phyloP scores from a whole-genome alignment of 2,329 filamentous ascomycete species.

The Claviceps humidiphila region DNA sequence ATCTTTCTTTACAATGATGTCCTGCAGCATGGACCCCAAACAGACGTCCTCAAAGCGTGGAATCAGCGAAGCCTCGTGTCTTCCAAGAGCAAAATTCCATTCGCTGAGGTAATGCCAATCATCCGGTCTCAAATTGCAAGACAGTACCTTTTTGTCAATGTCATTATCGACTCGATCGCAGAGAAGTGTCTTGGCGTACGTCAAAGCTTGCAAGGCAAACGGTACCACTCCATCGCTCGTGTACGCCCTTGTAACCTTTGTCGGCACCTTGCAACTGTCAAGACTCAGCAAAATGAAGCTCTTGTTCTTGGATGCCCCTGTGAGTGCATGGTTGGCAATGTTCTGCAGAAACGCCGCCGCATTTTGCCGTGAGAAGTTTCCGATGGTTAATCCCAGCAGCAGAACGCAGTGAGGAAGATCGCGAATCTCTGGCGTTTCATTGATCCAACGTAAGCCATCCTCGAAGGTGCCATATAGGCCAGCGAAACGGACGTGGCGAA shows the following conservation, averaged over 20 bases:
- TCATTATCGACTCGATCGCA: no score
- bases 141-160: neutral
- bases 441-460: constrained; percentile 1
- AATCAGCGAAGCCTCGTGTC: constrained; percentile 1
- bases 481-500: neutral
- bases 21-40: neutral
- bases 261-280: neutral
- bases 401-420: constrained; percentile 1
- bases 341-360: neutral
- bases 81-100: constrained; percentile 1
- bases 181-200: neutral
- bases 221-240: constrained; percentile 1
- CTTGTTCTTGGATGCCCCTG: neutral
- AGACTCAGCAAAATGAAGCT: neutral
- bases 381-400: constrained; percentile 1
- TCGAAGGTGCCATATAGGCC: neutral
- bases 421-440: neutral
- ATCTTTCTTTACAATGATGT: neutral
- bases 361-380: neutral
- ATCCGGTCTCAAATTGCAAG: neutral
- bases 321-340: neutral
- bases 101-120: constrained; percentile 1
- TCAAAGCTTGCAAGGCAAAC: constrained; percentile 1
- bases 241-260: neutral
- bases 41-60: neutral